Conservation (phyloP, 768 basidiomycete genomes). For the Kwoniella shandongensis region DNA sequence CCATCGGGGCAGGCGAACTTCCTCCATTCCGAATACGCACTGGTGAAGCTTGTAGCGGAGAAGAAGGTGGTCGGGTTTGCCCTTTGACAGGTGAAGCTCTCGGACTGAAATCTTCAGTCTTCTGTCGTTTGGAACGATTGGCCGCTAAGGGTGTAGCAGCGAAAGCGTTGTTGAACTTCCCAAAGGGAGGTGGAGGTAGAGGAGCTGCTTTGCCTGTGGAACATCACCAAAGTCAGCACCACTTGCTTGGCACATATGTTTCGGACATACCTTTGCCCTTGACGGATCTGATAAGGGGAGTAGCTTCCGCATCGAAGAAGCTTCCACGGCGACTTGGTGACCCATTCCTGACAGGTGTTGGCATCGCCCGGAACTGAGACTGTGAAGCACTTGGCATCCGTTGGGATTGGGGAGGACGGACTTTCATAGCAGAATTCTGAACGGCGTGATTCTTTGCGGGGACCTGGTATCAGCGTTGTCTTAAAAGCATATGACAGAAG, state of each 20-base stretch:
- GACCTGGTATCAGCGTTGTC: not conserved
- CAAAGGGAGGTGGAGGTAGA: constrained; percentile 26
- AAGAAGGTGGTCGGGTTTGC: not conserved
- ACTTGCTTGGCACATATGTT: not conserved
- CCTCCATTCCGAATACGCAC: constrained; percentile 1
- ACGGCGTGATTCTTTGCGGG: constrained; percentile 20
- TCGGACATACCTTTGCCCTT: constrained; percentile 32
- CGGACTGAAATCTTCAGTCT: constrained; percentile 25
- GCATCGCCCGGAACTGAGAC: constrained; percentile 14
- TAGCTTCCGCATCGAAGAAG: constrained; percentile 8
- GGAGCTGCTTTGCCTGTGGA: constrained; percentile 15
- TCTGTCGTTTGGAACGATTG: constrained; percentile 29
- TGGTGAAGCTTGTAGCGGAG: constrained; percentile 9
- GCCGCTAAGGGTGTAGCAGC: constrained; percentile 15
- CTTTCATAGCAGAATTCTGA: constrained; percentile 26
- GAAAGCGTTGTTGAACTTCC: constrained; percentile 38
- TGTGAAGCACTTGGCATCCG: constrained; percentile 6
- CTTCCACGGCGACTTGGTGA: constrained; percentile 15
- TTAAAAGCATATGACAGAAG: not conserved
- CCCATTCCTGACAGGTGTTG: constrained; percentile 24
- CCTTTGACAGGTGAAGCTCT: constrained; percentile 11
- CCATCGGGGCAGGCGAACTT: constrained; percentile 6
- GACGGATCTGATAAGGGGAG: constrained; percentile 19
- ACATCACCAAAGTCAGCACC: not conserved
- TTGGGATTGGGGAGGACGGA: constrained; percentile 17